Evolutionary conservation across 257 asterid species (phyloP), one percentile per base, ranked within the genome.

Genomic region (Solanum bulbocastanum): DNA sequence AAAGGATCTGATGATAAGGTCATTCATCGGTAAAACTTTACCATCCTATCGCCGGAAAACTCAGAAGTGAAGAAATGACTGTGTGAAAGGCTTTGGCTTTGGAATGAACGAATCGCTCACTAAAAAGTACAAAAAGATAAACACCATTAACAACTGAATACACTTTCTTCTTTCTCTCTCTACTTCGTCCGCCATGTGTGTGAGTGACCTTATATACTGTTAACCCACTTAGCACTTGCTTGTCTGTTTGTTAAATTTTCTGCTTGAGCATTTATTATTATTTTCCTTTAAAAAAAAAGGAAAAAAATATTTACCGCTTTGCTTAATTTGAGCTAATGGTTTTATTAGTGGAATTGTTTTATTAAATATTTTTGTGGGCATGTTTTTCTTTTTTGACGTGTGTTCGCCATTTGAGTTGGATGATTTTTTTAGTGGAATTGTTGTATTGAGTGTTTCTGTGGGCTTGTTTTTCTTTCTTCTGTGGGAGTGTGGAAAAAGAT

Each of bases 41-140:
- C 71, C 89, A 46, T 58, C 13, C 10, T 13, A 71, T 49, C 30
- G 33, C n/a, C 46, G 33, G 30, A 40, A 66, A 73, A 84, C 46
- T 39, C 69, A 84, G 39, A 74, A 13, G 23, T 22, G 23, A 15
- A 44, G 42, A 58, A 65, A 14, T 5, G 33, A 22, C 33, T n/a
- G 73, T 36, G 18, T 15, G 39, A 49, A 37, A 85, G 37, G 86
- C 44, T 22, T 30, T 74, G 75, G 90, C 83, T 92, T 87, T 15
- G 92, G 84, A 37, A 89, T 88, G 89, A 89, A 84, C 89, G 87
- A 82, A 88, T 86, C 66, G 90, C 42, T 91, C 89, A 88, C 83
- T 58, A 78, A 92, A 78, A 16, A 72, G 83, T 84, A 88, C 33
- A 83, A 44, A 91, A 89, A 87, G 90, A 88, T 90, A 85, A 9